Base-by-base conservation (phyloP, 2,329 filamentous ascomycete genomes). In the Neobulgaria alba region DNA sequence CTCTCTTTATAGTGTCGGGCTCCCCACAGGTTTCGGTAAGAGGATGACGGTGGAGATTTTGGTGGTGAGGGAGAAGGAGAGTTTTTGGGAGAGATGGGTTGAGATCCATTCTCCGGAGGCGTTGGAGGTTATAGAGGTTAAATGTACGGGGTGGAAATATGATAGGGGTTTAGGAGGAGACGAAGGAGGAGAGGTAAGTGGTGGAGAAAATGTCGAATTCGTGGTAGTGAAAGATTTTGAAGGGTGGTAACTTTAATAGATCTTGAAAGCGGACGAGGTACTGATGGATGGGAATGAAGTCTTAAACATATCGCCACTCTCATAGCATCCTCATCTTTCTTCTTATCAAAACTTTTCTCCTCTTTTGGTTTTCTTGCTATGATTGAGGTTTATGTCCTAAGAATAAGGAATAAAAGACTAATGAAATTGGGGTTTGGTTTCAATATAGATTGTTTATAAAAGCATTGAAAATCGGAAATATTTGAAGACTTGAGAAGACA, bases 41-140 rank as follows among this genome's bases (percentile, higher is more conserved):
- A n/a, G n/a, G n/a, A n/a, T n/a, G n/a, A n/a, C n/a, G n/a, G n/a
- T n/a, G n/a, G n/a, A n/a, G n/a, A n/a, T n/a, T n/a, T n/a, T n/a
- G n/a, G n/a, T n/a, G n/a, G n/a, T n/a, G n/a, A n/a, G n/a, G n/a
- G n/a, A n/a, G n/a, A n/a, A n/a, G n/a, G n/a, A n/a, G n/a, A n/a
- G n/a, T n/a, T n/a, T n/a, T n/a, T n/a, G n/a, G n/a, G n/a, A n/a
- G n/a, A n/a, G n/a, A n/a, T n/a, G n/a, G n/a, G n/a, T n/a, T n/a
- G n/a, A n/a, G n/a, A 73, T 62, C 65, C 68, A 74, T 40, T 64
- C 62, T 0, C 71, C 71, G 5, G 70, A 72, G 0, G 67, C 66
- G 4, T 67, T 68, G 2, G 65, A 64, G 18, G 64, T 71, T 34
- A 75, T 61, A 0, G 69, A 72, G n/a, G 61, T 54, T 45, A 74